Evolutionary conservation across 768 basidiomycete genomes (phyloP), one percentile per base, ranked within the genome.

Genomic region (Panus rudis): DNA sequence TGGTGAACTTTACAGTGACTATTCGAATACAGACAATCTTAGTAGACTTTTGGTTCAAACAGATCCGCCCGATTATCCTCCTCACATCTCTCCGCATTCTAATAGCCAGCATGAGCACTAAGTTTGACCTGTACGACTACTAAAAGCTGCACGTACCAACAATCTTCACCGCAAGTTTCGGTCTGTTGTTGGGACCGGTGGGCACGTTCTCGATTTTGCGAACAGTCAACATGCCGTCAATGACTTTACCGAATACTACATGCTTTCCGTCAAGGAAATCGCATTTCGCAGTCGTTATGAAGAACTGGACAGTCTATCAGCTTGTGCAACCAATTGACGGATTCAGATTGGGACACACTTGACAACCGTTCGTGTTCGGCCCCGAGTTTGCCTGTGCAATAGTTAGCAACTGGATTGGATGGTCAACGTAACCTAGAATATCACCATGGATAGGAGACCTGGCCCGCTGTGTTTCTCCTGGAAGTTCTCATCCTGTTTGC

Each of bases 221-320:
- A 39, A 99, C 71, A 3, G 92, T 94, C 46, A 99, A 77, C 85
- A 98, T 89, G 20, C 91, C 91, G 45, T 96, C 90, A 49, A 89
- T 77, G 26, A 94, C 86, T 51, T 75, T 81, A 5, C 92, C 92
- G 54, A 96, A 96, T 2, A 93, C 91, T 52, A 92, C 85, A 59
- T 94, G 92, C 62, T 93, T 91, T 51, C 81, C 89, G 59, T 99
- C 93, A 33, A 99, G 76, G 64, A 98, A 98, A 49, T 93, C 90
- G 50, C 93, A 94, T 52, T 88, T 85, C 7, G 81, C 89, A 2
- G 90, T 92, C 0, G 96, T 99, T 59, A 99, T 83, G 72, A 99
- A 99, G 71, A 98, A 99, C 79, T 94, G 59, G 14, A 48, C 8
- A n/a, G n/a, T n/a, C n/a, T n/a, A n/a, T n/a, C n/a, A n/a, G n/a